A percentile compares a stretch with the other conserved stretches of the same genome.
phyloP scores from a whole-genome alignment of 352 stramenopile genomes.

The Pythium plurisporium region DNA sequence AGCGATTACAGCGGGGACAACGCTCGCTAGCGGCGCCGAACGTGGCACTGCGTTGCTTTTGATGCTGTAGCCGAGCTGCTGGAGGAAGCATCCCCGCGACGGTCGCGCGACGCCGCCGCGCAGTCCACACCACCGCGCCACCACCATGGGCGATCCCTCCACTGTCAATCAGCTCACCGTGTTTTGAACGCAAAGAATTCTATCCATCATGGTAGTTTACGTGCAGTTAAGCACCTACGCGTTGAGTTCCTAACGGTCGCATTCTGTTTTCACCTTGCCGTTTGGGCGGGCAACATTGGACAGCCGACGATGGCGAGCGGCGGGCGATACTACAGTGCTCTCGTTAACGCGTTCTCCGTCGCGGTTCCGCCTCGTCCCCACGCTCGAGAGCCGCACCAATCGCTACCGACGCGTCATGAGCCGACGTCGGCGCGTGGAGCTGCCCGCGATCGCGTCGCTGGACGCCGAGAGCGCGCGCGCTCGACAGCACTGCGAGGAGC shows the following conservation, averaged over 20 bases:
- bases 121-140: background rate
- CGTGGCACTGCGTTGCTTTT: background rate
- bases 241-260: background rate
- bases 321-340: too few species aligned
- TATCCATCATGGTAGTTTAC: background rate
- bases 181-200: background rate
- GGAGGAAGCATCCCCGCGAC: background rate
- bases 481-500: slow-evolving; percentile 5
- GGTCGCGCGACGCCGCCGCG: background rate
- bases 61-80: background rate
- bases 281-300: background rate
- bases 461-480: slow-evolving; percentile 10
- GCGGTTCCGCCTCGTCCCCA: too few species aligned
- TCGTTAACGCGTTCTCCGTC: too few species aligned
- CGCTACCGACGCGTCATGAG: slow-evolving; percentile 1
- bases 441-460: slow-evolving; percentile 15
- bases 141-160: too few species aligned
- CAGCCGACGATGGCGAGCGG: background rate
- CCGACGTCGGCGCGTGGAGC: slow-evolving; percentile 7
- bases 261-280: background rate
- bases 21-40: background rate
- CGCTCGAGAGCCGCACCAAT: too few species aligned
- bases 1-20: background rate
- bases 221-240: background rate
- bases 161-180: too few species aligned